phyloP scores from a whole-genome alignment of 371 early-diverging fungal species.

The Quaeritorhiza haematococci region DNA sequence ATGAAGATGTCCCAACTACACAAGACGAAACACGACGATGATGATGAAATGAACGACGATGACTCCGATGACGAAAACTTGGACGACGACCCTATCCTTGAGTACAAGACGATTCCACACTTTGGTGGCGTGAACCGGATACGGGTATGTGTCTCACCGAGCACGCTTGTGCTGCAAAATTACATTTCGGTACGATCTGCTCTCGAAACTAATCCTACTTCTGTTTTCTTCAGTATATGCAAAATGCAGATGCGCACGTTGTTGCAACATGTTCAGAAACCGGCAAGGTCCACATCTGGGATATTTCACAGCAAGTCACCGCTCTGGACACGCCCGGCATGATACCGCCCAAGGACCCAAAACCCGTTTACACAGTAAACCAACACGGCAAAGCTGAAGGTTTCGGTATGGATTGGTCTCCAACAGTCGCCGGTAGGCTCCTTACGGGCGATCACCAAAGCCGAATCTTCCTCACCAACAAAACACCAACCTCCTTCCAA shows the following conservation, averaged over 20 bases:
- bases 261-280: constrained; percentile 92
- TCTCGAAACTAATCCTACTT: neutral
- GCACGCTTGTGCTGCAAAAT: too few species aligned
- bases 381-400: constrained; percentile 82
- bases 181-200: too few species aligned
- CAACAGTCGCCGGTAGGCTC: constrained; percentile 63
- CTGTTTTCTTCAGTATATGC: constrained; percentile 23
- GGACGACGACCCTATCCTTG: constrained; percentile 90
- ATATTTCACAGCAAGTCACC: constrained; percentile 65
- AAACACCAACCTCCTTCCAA: constrained; percentile 52
- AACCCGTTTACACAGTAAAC: constrained; percentile 73
- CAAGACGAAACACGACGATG: constrained; percentile 83
- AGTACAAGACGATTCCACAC: constrained; percentile 75
- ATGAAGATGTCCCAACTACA: constrained; percentile 91
- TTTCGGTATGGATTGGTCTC: constrained; percentile 92
- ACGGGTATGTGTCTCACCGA: constrained; percentile 43
- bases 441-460: constrained; percentile 82
- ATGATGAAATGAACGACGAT: constrained; percentile 47
- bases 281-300: constrained; percentile 89
- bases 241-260: constrained; percentile 47
- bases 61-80: constrained; percentile 76
- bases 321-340: constrained; percentile 78
- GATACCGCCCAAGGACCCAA: constrained; percentile 52
- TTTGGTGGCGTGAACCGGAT: constrained; percentile 90
- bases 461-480: constrained; percentile 73